Evolutionary conservation across 2,329 filamentous ascomycete species (phyloP).

Genomic region (Colletotrichum sojae): DNA sequence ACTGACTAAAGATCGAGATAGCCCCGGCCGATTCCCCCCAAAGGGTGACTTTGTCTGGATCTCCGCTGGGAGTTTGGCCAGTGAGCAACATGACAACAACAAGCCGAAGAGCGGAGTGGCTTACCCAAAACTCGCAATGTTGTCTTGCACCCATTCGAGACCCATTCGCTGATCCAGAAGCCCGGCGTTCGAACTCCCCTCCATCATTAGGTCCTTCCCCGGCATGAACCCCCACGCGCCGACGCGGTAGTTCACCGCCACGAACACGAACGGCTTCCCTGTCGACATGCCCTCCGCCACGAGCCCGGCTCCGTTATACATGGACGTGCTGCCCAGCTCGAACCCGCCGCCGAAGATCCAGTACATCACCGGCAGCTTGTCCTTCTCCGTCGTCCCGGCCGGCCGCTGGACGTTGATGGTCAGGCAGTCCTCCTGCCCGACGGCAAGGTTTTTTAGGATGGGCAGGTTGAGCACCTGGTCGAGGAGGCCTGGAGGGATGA

Average conservation of each 20-base stretch:
- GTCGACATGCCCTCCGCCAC: constrained; percentile 48
- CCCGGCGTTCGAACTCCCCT: constrained; percentile 58
- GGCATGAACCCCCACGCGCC: constrained; percentile 50
- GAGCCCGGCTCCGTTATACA: constrained; percentile 42
- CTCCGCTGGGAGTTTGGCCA: constrained; percentile 59
- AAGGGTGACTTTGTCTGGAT: constrained; percentile 74
- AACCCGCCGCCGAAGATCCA: constrained; percentile 39
- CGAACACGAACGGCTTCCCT: constrained; percentile 51
- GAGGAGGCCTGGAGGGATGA: constrained; percentile 45
- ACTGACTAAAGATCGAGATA: constrained; percentile 75
- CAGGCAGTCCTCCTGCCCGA: constrained; percentile 52
- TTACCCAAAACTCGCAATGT: constrained; percentile 52
- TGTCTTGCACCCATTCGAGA: constrained; percentile 53
- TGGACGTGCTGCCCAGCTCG: constrained; percentile 30
- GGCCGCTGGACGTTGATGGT: constrained; percentile 53
- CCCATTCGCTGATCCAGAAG: constrained; percentile 53
- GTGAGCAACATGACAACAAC: neutral
- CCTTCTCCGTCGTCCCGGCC: constrained; percentile 21
- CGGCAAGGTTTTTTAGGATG: constrained; percentile 22
- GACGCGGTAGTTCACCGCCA: constrained; percentile 49
- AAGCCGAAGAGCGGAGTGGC: neutral
- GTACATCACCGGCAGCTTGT: constrained; percentile 43
- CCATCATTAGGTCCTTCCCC: constrained; percentile 57
- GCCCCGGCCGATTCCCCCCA: constrained; percentile 73
- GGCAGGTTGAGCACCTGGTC: constrained; percentile 25